Base-by-base conservation (phyloP, 306 rosid species). In the Lablab purpureus region DNA sequence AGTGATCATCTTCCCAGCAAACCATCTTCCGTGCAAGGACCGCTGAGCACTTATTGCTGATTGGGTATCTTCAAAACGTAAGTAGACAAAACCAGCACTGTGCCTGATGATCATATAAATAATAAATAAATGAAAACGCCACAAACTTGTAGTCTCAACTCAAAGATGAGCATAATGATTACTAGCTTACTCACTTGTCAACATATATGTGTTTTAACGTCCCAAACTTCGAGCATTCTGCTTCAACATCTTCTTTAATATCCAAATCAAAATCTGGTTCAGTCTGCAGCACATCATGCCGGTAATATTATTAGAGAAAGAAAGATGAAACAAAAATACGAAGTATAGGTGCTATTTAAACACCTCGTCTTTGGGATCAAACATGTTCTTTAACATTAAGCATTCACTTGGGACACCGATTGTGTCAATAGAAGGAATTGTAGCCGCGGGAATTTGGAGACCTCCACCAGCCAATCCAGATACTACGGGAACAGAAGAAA, bases 21-120 rank as follows among this genome's bases (percentile, higher is more conserved):
- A 95, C 99, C 99, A 95, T 87, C 99, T 87, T 66, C 98, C 99
- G 80, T 95, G 93, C 70, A 95, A 93, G 80, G 97, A 90, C 40
- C 87, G 88, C 52, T 93, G 98, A 22, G 99, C 91, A 71, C 83
- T 78, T 11, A 80, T 74, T 32, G 99, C 94, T 76, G 93, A 75
- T 86, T 93, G 87, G 14, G 96, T 78, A 27, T 75, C 81, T 43
- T 90, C 97, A 66, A 93, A 95, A 73, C 86, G 74, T 58, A 95
- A 77, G 75, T 88, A 95, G 60, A 92, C 97, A 50, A 85, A 83
- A 65, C 98, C 99, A 73, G 91, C 88, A 78, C 86, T 93, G 47
- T 85, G 85, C 92, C 99, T 96, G 90, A 80, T 76, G 71, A 67
- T 73, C 55, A 58, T 45, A 56, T 34, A 75, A 75, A 70, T 11